A percentile compares a stretch with the other conserved stretches of the same genome.
phyloP scores from a whole-genome alignment of 2,329 filamentous ascomycete genomes.

The Fusarium pseudonygamai region DNA sequence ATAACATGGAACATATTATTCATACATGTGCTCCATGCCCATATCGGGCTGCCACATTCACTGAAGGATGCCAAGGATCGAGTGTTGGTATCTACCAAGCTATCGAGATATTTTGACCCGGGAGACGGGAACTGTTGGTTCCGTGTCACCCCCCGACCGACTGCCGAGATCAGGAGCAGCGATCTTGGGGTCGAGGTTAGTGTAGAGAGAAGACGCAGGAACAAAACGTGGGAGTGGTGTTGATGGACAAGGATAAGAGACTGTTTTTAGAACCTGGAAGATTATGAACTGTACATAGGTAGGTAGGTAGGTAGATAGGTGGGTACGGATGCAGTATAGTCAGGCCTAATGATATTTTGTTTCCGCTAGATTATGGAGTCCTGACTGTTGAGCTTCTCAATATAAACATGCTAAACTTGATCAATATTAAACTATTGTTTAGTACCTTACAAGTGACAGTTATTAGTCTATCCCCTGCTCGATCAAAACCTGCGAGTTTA shows the following conservation, averaged over 20 bases:
- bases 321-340: not conserved
- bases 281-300: too few species aligned
- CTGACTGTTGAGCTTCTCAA: not conserved
- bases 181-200: not conserved
- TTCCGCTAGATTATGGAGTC: not conserved
- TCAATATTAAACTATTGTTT: not conserved
- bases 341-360: not conserved
- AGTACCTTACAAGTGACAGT: not conserved
- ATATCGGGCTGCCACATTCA: not conserved
- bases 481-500: conserved; percentile 26
- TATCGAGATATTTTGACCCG: not conserved
- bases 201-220: conserved; percentile 10
- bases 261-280: conserved; percentile 24
- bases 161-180: conserved; percentile 7
- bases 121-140: conserved; percentile 4
- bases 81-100: not conserved
- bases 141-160: not conserved
- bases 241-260: conserved; percentile 6
- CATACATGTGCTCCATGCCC: not conserved
- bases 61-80: not conserved
- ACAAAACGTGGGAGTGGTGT: not conserved
- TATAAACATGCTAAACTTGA: not conserved
- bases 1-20: not conserved
- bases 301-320: too few species aligned
- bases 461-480: not conserved